Evolutionary conservation across 2,329 filamentous ascomycete species (phyloP), one percentile per base, ranked within the genome.

Genomic region (Tolypocladium cylindrosporum): DNA sequence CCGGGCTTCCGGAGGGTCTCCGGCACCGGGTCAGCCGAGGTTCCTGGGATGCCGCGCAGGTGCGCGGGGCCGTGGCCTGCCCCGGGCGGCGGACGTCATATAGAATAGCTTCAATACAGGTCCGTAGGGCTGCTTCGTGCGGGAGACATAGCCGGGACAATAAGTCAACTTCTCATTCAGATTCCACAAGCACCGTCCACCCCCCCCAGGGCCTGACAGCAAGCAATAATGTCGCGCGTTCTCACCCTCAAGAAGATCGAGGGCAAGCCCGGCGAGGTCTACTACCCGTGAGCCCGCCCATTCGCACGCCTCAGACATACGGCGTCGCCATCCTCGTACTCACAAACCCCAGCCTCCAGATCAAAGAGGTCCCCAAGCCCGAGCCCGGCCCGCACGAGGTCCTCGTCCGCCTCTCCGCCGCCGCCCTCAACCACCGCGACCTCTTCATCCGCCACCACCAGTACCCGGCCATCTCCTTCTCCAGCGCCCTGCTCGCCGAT

Each of bases 351-450:
- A 86, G 83, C 13, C 77, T 88, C 52, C 73, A 81, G 63, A 69
- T 89, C 57, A 84, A 83, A 61, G 76, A 84, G 40, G 74, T 87
- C 19, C 80, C 86, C 58, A 78, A 80, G 61, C 88, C 88, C 34
- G 77, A 76, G 1, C 87, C 87, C 0, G 80, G 83, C 34, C 81
- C 82, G 19, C 78, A 78, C 61, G 81, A 97, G 71, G 77, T 96
- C 63, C 78, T 95, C 8, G 77, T 97, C 61, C 85, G 84, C 67
- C 78, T 97, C 68, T 81, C 83, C 41, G 89, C 91, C 55, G 89
- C 87, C 1, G 88, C 93, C 16, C 85, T 97, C 55, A 97, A 97
- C 77, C 94, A 97, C 77, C 89, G 92, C 66, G 94, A 97, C 72
- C 84, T 96, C 65, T 97, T 97, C 77, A 89, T 96, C 73, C 89